Base-by-base conservation (phyloP, 2,329 filamentous ascomycete species). In the Samsoniella hepiali region DNA sequence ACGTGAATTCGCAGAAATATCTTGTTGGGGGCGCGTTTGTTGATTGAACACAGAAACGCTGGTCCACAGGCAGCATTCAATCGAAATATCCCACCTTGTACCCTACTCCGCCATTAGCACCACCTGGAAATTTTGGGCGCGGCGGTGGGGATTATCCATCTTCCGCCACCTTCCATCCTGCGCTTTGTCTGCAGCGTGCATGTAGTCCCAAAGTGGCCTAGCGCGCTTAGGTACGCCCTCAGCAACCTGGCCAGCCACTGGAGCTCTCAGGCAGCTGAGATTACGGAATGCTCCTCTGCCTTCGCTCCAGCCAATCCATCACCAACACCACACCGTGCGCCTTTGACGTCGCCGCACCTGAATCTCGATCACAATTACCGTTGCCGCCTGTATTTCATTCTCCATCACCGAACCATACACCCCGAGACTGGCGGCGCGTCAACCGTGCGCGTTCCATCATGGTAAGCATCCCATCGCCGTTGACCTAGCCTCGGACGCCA, bases 281-380 rank as follows among this genome's bases (percentile, higher is more conserved):
- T 77, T 77, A 78, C 75, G 75, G 73, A 74, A 77, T 73, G 73
- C 72, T 71, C 72, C 69, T 71, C 70, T 67, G 68, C 72, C 69
- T 74, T 72, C 71, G 69, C 65, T 70, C 70, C 68, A 70, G 58
- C 67, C 65, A 70, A 70, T 62, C 67, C 62, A 70, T 70, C 67
- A 68, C 64, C 62, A 64, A 66, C 64, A 65, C 68, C 32, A 67
- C 71, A 58, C 65, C 66, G 63, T 53, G 63, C 50, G 62, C 65
- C 49, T 61, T 6, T 29, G 40, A 45, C 58, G 38, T 61, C 53
- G 31, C 27, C 45, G 45, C 60, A 42, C 7, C 22, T 36, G 9
- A 44, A n/a, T 50, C 44, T 54, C 44, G 40, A 36, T 29, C 42
- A 29, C 60, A 50, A 57, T 34, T 40, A 38, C 11, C 22, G n/a